Percentiles rank a stretch among this genome's conserved stretches.
Evolutionary conservation across 83 land plant species (phyloP).

Genomic region (Isoetes engelmannii): DNA sequence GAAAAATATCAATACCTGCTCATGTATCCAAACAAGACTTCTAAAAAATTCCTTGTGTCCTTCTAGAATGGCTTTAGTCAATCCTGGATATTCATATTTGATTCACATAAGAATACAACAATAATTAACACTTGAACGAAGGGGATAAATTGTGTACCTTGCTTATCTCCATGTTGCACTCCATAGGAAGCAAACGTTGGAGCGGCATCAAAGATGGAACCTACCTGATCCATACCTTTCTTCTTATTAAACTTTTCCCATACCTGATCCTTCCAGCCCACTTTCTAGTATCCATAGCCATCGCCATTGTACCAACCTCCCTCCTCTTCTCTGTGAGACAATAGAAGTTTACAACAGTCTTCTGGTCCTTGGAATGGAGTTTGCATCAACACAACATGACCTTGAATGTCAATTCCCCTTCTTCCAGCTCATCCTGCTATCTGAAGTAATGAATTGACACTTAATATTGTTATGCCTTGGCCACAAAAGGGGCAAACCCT

Average conservation of each 20-base stretch:
- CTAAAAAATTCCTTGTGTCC: slow-evolving; percentile 67
- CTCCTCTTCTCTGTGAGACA: slow-evolving; percentile 52
- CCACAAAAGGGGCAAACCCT: no score
- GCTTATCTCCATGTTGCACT: slow-evolving; percentile 65
- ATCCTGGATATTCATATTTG: slow-evolving; percentile 34
- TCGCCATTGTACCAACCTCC: slow-evolving; percentile 84
- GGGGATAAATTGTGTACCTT: slow-evolving; percentile 28
- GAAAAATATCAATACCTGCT: slow-evolving; percentile 48
- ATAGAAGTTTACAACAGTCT: slow-evolving; percentile 82
- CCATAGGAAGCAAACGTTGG: slow-evolving; percentile 92
- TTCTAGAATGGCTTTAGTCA: slow-evolving; percentile 67
- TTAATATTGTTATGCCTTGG: no score
- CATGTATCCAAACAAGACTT: slow-evolving; percentile 77
- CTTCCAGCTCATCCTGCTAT: slow-evolving; percentile 99
- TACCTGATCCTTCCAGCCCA: slow-evolving; percentile 80
- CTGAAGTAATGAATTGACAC: slow-evolving; percentile 81
- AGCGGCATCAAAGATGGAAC: slow-evolving; percentile 79
- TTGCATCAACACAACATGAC: slow-evolving; percentile 83
- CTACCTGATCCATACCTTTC: slow-evolving; percentile 61
- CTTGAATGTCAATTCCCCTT: slow-evolving; percentile 83
- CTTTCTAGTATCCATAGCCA: slow-evolving; percentile 57
- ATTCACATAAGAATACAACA: background rate
- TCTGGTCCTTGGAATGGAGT: slow-evolving; percentile 98
- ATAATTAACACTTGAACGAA: background rate
- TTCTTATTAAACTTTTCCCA: slow-evolving; percentile 38